Base-by-base conservation (phyloP, 176 grass and related monocot species). In the Carex cristatella region DNA sequence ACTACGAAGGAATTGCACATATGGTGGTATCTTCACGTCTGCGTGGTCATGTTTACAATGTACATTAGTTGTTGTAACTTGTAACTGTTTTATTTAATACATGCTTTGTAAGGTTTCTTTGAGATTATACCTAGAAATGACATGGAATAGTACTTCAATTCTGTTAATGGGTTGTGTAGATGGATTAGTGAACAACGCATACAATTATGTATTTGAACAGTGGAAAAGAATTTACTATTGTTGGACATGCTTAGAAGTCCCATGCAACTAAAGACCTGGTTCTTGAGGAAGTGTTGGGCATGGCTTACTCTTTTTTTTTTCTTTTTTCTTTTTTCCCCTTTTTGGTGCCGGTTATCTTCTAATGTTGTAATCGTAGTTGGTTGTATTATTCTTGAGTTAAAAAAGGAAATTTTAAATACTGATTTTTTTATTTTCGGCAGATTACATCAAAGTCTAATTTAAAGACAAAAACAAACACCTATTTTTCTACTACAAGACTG, bases 11-110 rank as follows among this genome's bases (percentile, higher is more conserved):
- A 68, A 68, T 68, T 35, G 56, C 74, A 79, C 51, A 33, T 23
- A 28, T 53, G 42, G 58, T 85, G 79, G 56, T 53, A 44, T 74
- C 71, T 59, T 62, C 79, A 72, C n/a, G 15, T 48, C 14, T 32
- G 42, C 60, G 61, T 73, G 84, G 18, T 62, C 73, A 46, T 82
- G 79, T 82, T 38, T 54, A 83, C 63, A 56, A 66, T 83, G 81
- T 83, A 83, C 61, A 83, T 83, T 83, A 83, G 81, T 65, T 65
- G 63, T 83, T 67, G 81, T 83, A 80, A 80, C 55, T 37, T 60
- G 56, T 80, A 69, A 83, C 62, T 53, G 27, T 83, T 55, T 69
- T 83, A 69, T 69, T 83, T 67, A 67, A 49, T 81, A 63, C 13
- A 18, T 80, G 51, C 77, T 42, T 65, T 83, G 81, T 83, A 67